These are phyloP conservation scores for Candida glaebosa DNA, from an alignment of 805 yeast species.

Conservation along the genomic window DNA sequence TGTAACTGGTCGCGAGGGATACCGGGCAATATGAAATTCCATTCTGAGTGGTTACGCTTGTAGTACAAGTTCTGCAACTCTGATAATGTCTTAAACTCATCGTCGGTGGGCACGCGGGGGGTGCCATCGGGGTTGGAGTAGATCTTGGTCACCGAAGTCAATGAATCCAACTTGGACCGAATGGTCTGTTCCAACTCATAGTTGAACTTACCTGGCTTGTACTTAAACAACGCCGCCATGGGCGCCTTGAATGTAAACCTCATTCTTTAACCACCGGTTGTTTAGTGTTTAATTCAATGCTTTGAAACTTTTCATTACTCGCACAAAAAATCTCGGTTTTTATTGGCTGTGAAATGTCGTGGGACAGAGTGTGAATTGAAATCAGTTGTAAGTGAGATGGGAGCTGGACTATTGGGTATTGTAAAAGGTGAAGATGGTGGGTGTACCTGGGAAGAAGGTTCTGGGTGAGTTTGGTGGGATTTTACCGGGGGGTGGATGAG, in stretches of 20 bases:
- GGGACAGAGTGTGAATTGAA: no score
- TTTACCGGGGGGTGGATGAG: no score
- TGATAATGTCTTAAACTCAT: conserved; percentile 69
- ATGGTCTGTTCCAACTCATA: conserved; percentile 57
- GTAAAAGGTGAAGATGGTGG: no score
- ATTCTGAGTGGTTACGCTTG: conserved; percentile 51
- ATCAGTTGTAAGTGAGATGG: no score
- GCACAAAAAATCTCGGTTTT: no score
- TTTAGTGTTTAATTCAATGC: no score
- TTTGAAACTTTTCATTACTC: no score
- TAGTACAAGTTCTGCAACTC: conserved; percentile 61
- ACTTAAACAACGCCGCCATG: conserved; percentile 34
- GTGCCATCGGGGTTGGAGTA: conserved; percentile 77
- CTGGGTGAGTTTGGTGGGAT: no score
- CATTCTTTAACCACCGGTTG: no score
- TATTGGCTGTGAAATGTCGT: no score
- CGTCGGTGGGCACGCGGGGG: conserved; percentile 63
- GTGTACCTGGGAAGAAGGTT: no score
- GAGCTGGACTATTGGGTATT: no score
- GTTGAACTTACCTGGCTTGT: conserved; percentile 40
- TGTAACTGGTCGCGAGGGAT: conserved; percentile 53
- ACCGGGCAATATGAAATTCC: conserved; percentile 44
- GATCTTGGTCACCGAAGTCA: conserved; percentile 63
- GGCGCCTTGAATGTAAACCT: conserved; percentile 43
- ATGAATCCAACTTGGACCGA: conserved; percentile 54